Base-by-base conservation (phyloP, 1,284 basidiomycete genomes). In the Trametes hirsuta region DNA sequence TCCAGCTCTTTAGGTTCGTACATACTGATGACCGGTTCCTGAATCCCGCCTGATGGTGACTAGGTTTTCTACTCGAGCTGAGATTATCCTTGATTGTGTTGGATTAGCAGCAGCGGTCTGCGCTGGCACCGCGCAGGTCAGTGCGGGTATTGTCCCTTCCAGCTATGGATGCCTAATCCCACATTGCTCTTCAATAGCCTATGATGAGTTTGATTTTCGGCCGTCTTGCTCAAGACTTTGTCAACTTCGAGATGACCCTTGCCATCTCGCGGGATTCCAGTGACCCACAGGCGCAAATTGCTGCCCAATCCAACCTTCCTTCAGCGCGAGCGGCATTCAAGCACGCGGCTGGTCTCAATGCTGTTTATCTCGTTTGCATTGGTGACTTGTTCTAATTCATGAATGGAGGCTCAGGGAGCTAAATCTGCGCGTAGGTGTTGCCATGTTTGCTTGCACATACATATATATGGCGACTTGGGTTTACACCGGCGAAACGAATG, bases 391-490 rank as follows among this genome's bases (percentile, higher is more conserved):
- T 18, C 77, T 0, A 9, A 30, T 34, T 30, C 34, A 18, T 36
- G 4, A 6, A 10, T 11, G n/a, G 12, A 9, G 4, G 9, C 12
- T 24, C 6, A 3, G 35, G 35, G 36, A 74, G n/a, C 15, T 34
- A 34, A 14, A 8, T 21, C 6, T 22, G 30, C 30, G 30, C 9
- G 10, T 59, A 88, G 87, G 87, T 62, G 48, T 87, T 52, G 90
- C 79, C 22, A 85, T 90, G 80, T 84, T 92, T 53, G 67, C 81
- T 15, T 84, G 80, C 72, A 90, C 88, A 2, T 90, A 83, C 74
- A 66, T 79, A 4, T 97, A 94, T 79, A 96, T 95, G 93, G 80
- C 81, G 62, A 81, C 86, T 42, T 98, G 94, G 93, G 87, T 92
- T 57, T 91, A 92, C 73, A 95, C 94, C 0, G 94, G 88, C 18